Evolutionary conservation across 179 eudicot species (phyloP), one percentile per base, ranked within the genome.

Genomic region (Silene noctiflora): DNA sequence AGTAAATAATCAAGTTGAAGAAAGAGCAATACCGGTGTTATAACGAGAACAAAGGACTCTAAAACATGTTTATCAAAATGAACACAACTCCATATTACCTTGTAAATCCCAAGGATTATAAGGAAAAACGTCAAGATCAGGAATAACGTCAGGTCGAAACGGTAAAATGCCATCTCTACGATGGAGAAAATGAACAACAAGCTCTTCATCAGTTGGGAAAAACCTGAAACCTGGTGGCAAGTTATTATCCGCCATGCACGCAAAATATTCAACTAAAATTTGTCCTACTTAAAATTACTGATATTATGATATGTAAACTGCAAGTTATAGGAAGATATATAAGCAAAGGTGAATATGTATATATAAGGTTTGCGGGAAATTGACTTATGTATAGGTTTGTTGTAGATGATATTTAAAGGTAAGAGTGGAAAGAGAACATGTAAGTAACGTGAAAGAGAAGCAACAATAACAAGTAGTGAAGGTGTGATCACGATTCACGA

Each of bases 161-260:
- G 97, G 97, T 14, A 94, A 79, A 67, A 87, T 83, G 1, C 83
- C 77, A 0, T 93, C 88, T 78, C 88, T 88, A 19, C 96, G 90
- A 3, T 87, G 93, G 70, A 94, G 98, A 80, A 94, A 94, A 78
- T 94, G 98, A 27, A 90, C 94, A 10, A 94, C 86, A 0, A 94
- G 96, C 75, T 94, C 98, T 76, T 94, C 98, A 61, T 94, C 98
- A 0, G 93, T 87, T 0, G 98, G 98, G 53, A 82, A 87, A 61
- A 94, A 94, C 60, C 91, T 90, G 73, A 94, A 94, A 1, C 98
- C 98, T 0, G 98, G 98, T 13, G 98, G 98, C 64, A 93, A 84
- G 59, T 81, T 79, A 39, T 83, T 84, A 73, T 75, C 65, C 1
- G 85, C 89, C 93, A 93, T 92, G 39, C 77, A 21, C 84, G 35